Percentiles rank a stretch among this genome's conserved stretches.
These are phyloP conservation scores for Paraglomus occultum DNA, from an alignment of 192 early-diverging fungal species.

Conservation along the genomic window DNA sequence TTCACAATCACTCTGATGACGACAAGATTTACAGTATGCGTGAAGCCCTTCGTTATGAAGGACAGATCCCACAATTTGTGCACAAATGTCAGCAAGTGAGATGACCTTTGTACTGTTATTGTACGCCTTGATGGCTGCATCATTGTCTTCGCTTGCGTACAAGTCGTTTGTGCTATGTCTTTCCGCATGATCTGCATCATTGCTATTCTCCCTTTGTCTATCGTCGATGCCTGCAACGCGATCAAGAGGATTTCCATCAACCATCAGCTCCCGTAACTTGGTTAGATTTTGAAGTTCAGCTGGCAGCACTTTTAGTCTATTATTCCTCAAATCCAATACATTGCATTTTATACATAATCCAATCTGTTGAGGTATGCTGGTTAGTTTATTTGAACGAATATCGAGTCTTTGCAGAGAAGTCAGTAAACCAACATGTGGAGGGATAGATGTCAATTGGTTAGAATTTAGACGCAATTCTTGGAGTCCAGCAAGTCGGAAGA, in stretches of 20 bases:
- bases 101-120: background rate
- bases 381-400: slow-evolving; percentile 37
- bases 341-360: slow-evolving; percentile 21
- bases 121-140: background rate
- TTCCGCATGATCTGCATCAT: background rate
- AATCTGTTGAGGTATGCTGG: slow-evolving; percentile 33
- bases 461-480: slow-evolving; percentile 37
- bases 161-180: background rate
- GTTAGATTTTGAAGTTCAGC: slow-evolving; percentile 25
- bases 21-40: background rate
- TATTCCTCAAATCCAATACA: slow-evolving; percentile 38
- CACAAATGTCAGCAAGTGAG: slow-evolving; percentile 12
- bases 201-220: background rate
- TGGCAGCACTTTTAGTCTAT: slow-evolving; percentile 34
- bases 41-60: background rate
- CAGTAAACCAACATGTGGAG: slow-evolving; percentile 32
- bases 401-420: slow-evolving; percentile 31
- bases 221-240: too few species aligned
- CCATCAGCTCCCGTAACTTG: slow-evolving; percentile 18
- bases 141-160: background rate
- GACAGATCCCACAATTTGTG: slow-evolving; percentile 1
- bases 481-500: slow-evolving; percentile 35
- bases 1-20: background rate
- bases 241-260: slow-evolving; percentile 34
- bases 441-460: slow-evolving; percentile 33